phyloP scores from a whole-genome alignment of 495 filamentous ascomycete species.

The Copromyces sp. region DNA sequence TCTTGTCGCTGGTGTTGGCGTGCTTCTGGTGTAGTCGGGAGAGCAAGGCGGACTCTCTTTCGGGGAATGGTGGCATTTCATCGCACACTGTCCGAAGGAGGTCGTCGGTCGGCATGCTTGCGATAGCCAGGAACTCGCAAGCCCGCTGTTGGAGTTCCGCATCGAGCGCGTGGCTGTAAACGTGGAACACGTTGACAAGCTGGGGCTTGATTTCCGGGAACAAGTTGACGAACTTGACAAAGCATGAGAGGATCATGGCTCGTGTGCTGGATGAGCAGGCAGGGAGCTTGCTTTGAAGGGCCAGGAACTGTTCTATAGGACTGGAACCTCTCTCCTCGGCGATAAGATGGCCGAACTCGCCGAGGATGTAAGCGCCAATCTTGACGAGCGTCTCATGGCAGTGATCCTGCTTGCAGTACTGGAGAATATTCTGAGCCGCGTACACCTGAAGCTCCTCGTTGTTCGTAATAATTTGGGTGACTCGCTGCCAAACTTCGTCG shows the following conservation, averaged over 20 bases:
- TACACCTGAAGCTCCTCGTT: slow-evolving; percentile 98
- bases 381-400: slow-evolving; percentile 96
- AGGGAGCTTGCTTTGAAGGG: slow-evolving; percentile 81
- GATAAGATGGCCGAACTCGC: slow-evolving; percentile 95
- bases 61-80: slow-evolving; percentile 98
- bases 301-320: slow-evolving; percentile 95
- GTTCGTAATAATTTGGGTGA: slow-evolving; percentile 98
- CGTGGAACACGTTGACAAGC: slow-evolving; percentile 75
- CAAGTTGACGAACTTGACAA: slow-evolving; percentile 95
- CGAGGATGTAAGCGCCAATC: slow-evolving; percentile 91
- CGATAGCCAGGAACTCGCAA: slow-evolving; percentile 87
- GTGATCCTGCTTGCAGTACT: slow-evolving; percentile 81
- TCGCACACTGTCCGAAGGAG: slow-evolving; percentile 93
- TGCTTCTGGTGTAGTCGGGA: slow-evolving; percentile 92
- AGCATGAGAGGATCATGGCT: slow-evolving; percentile 88
- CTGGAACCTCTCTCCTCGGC: slow-evolving; percentile 90
- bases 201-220: slow-evolving; percentile 99
- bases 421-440: slow-evolving; percentile 81
- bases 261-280: slow-evolving; percentile 80
- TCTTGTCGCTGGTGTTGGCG: slow-evolving; percentile 78
- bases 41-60: slow-evolving; percentile 82
- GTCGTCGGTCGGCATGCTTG: slow-evolving; percentile 79
- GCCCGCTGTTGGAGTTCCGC: slow-evolving; percentile 93
- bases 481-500: slow-evolving; percentile 98
- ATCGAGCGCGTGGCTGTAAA: slow-evolving; percentile 92